Evolutionary conservation across 2,329 filamentous ascomycete species (phyloP), one percentile per base, ranked within the genome.

Genomic region (Lojkania enalia): DNA sequence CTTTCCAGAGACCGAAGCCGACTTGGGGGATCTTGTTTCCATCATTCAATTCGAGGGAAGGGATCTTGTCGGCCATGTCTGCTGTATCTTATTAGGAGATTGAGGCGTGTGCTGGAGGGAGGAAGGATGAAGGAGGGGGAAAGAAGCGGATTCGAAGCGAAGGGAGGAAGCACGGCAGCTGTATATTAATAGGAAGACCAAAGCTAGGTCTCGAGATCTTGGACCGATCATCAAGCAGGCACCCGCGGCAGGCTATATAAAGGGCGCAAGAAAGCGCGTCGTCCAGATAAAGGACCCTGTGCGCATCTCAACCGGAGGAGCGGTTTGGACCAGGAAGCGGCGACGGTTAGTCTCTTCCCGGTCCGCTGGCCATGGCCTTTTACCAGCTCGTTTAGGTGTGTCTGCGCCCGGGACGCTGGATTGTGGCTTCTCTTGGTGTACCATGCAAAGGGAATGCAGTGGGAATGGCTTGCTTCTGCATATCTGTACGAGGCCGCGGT

Each of bases 11-110:
- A 14, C 64, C 64, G 38, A 66, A 63, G 19, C 64, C 64, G 30
- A 67, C 64, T 47, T 65, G 63, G 25, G 64, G 64, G 58, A 67
- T 66, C 55, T 65, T 64, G 52, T 62, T 63, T 52, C 64, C 64
- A 58, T 69, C 61, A 41, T 65, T 67, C 27, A 69, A 55, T 32
- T 55, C 55, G 40, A 69, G 49, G 39, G 54, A 56, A 4, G 65
- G 66, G 14, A 55, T 54, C 35, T 58, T 52, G 47, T 59, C 35
- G 30, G 39, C 19, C 41, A 35, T 33, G 39, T 20, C 40, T 38
- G 23, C 19, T 16, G 21, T 25, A 25, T 35, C 5, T 18, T 18
- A 19, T 38, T 7, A 16, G 30, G 14, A 33, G 45, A 14, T 42
- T 27, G 20, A 14, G 37, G 16, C 35, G 3, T 33, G 21, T 18